Evolutionary conservation across 768 basidiomycete species (phyloP), one percentile per base, ranked within the genome.

Genomic region (Boletus sp.): DNA sequence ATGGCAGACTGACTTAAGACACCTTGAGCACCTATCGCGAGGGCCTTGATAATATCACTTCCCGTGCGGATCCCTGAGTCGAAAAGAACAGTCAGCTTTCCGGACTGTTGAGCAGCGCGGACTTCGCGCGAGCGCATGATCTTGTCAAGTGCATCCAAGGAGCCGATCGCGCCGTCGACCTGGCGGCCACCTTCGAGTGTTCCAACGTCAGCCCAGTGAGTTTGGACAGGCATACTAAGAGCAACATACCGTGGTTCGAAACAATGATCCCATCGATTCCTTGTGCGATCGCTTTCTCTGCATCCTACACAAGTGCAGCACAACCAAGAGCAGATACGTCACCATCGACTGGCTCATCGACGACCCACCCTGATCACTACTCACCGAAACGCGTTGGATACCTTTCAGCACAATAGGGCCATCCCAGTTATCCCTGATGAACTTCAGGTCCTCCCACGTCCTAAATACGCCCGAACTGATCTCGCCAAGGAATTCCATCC

Each of bases 11-110:
- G 61, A 91, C 85, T 76, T 18, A 94, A 70, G 15, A 94, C 85
- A 8, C 77, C 91, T 62, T 94, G 87, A 8, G 94, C 93, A 41
- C 94, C 92, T 0, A 95, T 77, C 1, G 92, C 92, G 30, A 94
- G 72, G 0, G 94, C 93, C 70, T 91, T 90, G 71, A 92, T 78
- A 46, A 94, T 82, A 59, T 96, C 94, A 44, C 84, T 82, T 11
- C 90, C 93, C 0, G 86, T 89, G 44, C 93, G 83, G 56, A 94
- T 86, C 7, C 93, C 92, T 50, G 85, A 92, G 42, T 71, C 71
- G 46, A 71, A 92, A 2, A 95, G 74, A 12, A 94, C 72, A 1
- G 89, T 86, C 46, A 92, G 70, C 52, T 82, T 80, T 1, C 88
- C 88, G 12, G 78, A 70, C 4, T 65, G 64, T 66, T 90, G 89